Percentiles rank a stretch among this genome's conserved stretches.
Conservation (phyloP, 805 yeast genomes). For the Suhomyces prunicola region DNA sequence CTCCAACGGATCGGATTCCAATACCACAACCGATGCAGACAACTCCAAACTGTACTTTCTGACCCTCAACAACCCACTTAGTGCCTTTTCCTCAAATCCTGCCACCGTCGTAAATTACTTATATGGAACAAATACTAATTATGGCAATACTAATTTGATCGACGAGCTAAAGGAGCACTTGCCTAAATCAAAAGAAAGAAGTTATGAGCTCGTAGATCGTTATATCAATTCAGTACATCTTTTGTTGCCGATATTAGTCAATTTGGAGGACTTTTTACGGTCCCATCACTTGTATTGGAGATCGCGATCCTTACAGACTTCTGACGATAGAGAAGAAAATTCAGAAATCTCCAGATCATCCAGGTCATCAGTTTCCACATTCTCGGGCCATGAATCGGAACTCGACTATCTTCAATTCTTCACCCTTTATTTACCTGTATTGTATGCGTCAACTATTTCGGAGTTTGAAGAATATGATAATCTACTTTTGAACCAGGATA, state of each 20-base stretch:
- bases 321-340: conserved; percentile 10
- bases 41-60: not conserved
- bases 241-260: conserved; percentile 49
- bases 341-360: conserved; percentile 1
- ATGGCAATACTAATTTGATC: conserved; percentile 31
- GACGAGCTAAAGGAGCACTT: conserved; percentile 41
- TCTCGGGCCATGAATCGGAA: conserved; percentile 4
- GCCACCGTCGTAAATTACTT: conserved; percentile 32
- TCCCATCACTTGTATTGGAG: conserved; percentile 53
- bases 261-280: conserved; percentile 40
- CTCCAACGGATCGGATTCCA: not conserved
- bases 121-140: conserved; percentile 39
- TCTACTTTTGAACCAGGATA: conserved; percentile 43
- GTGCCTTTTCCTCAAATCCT: conserved; percentile 31
- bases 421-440: conserved; percentile 48
- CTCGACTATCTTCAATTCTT: conserved; percentile 45
- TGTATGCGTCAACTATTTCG: conserved; percentile 58
- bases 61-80: conserved; percentile 23
- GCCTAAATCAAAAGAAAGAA: conserved; percentile 42
- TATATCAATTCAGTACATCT: conserved; percentile 54
- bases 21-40: not conserved
- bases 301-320: not conserved
- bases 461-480: conserved; percentile 58
- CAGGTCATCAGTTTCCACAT: conserved; percentile 1
- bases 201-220: conserved; percentile 46